Base-by-base conservation (phyloP, 2,329 filamentous ascomycete species). In the Coleophoma cylindrospora region DNA sequence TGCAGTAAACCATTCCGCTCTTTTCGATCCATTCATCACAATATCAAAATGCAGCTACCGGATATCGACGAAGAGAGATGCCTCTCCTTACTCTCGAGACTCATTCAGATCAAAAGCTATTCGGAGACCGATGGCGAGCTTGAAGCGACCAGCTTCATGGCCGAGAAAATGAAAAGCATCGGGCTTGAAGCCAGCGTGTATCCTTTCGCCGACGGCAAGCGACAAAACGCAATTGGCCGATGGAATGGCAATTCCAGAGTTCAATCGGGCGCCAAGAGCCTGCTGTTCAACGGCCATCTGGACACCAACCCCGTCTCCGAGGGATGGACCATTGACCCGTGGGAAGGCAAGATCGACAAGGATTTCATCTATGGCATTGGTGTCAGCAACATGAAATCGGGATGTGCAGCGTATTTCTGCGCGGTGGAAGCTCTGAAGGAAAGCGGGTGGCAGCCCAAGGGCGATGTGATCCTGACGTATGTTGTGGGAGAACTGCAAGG, bases 311-410 rank as follows among this genome's bases (percentile, higher is more conserved):
- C 61, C 19, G 61, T 64, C 34, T 58, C 58, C 12, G 62, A 61
- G 37, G 61, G 61, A 10, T 64, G 62, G 62, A 64, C 62, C 6
- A 49, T 64, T 37, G 60, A 63, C 43, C 62, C 61, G 7, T 63
- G 61, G 59, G 62, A 61, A 22, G 62, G 61, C 15, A 63, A 61
- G 21, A 47, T 60, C n/a, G 61, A 64, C 45, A 50, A 58, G 1
- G 50, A 60, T 7, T 63, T 63, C 48, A 58, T 64, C 27, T 63
- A 63, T 50, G 61, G 61, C 36, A 62, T 62, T 40, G 61, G 61
- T 22, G 61, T 64, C 49, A 61, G 57, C 44, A 62, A 63, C 52
- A 64, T 64, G 61, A 64, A 64, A 41, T 58, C 60, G 3, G 62
- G 62, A 21, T 64, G 60, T 47, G 62, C 62, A 1, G 62, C 61